Base-by-base conservation (phyloP, 495 filamentous ascomycete genomes). In the Thermothielavioides terrestris region DNA sequence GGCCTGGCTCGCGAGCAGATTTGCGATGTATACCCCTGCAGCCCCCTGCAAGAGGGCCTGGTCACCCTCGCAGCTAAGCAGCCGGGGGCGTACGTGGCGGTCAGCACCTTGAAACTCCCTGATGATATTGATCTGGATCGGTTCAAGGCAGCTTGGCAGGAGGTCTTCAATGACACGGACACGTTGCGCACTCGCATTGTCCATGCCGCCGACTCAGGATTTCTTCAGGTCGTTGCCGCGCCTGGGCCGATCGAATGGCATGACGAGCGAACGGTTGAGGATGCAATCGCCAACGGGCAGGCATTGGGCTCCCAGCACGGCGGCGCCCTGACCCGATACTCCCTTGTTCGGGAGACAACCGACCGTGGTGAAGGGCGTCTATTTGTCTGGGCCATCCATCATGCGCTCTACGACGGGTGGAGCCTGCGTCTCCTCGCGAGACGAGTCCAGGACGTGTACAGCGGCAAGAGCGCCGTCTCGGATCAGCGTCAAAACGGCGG, bases 101-200 rank as follows among this genome's bases (percentile, higher is more conserved):
- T 62, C 36, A 65, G 73, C 48, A 62, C 72, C 1, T 69, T 74
- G 4, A 52, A 43, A 17, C 72, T 85, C 14, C 60, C 67, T 0
- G 26, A 56, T 1, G 15, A 57, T 5, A 50, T 77, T 7, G 70
- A 79, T 49, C 12, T 72, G 18, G 48, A 58, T 6, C 62, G 53
- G 14, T 73, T 81, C 56, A 62, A 66, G 49, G 48, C 52, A 4
- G 73, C 77, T 14, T 81, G 78, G 78, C 56, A 73, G 45, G 59
- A 54, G 6, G 75, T 80, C 17, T 64, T 78, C n/a, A 60, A 74
- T 2, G 62, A 72, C 5, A 72, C 75, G 50, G 77, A 82, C 37
- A 84, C 86, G 50, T 74, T 88, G 5, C 74, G 85, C 30, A 89
- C 84, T 8, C 75, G 77, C 3, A 88, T 89, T 55, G 66, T 78